These are phyloP conservation scores for Pleurostoma richardsiae DNA, from an alignment of 2,329 filamentous ascomycete genomes.

Conservation along the genomic window DNA sequence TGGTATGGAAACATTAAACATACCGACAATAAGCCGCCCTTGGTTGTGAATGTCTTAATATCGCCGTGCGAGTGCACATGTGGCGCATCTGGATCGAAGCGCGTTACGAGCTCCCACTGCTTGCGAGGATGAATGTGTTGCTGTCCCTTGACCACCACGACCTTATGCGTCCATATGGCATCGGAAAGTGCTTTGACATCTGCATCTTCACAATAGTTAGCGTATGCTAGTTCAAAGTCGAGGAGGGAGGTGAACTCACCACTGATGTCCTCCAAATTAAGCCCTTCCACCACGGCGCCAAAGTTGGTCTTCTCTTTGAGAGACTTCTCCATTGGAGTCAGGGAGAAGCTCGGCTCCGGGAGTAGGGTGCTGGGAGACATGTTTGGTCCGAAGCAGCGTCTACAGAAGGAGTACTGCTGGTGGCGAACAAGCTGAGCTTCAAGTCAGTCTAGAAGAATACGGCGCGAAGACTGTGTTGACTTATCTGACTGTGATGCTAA, in stretches of 20 bases:
- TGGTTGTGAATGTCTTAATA: not conserved
- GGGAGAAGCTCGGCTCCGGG: slow-evolving; percentile 32
- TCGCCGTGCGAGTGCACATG: not conserved
- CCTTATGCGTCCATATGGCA: not conserved
- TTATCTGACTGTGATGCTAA: no score
- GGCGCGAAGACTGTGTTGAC: no score
- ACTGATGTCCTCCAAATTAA: slow-evolving; percentile 30
- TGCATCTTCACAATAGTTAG: not conserved
- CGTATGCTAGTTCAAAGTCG: no score
- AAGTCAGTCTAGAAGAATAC: no score
- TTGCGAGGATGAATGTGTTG: not conserved
- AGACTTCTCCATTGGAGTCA: slow-evolving; percentile 19
- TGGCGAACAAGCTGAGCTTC: no score
- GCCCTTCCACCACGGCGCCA: slow-evolving; percentile 26
- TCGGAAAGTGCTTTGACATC: not conserved
- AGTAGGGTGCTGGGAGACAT: slow-evolving; percentile 14
- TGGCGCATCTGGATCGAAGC: not conserved
- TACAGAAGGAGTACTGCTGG: no score
- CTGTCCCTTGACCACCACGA: slow-evolving; percentile 1
- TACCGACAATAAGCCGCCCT: not conserved
- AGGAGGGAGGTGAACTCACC: slow-evolving; percentile 11
- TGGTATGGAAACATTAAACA: not conserved
- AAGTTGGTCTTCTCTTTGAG: slow-evolving; percentile 29
- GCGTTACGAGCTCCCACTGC: slow-evolving; percentile 1
- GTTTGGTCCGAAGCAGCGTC: no score